These are phyloP conservation scores for Phytophthora sp. DNA, from an alignment of 352 stramenopile genomes.

Conservation along the genomic window DNA sequence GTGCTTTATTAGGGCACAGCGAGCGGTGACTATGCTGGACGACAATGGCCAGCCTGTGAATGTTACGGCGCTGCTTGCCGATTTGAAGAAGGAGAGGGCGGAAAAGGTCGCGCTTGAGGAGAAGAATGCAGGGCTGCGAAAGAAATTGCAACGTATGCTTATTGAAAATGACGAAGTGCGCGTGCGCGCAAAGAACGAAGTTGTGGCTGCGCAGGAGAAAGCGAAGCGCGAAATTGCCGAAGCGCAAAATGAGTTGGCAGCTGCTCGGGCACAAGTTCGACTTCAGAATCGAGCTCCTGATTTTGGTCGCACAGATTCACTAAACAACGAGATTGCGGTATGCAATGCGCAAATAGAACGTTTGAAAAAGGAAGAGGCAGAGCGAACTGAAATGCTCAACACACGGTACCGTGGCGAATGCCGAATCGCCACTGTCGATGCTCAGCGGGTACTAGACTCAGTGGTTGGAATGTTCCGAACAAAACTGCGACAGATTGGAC, in stretches of 20 bases:
- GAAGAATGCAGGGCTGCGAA: conserved; percentile 72
- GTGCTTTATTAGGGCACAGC: conserved; percentile 12
- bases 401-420: conserved; percentile 59
- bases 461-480: conserved; percentile 48
- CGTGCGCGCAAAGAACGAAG: conserved; percentile 55
- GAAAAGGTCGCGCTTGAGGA: conserved; percentile 62
- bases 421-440: conserved; percentile 61
- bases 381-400: conserved; percentile 50
- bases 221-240: conserved; percentile 51
- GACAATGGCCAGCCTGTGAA: conserved; percentile 38
- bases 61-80: conserved; percentile 56
- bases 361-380: conserved; percentile 54
- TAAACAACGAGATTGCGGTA: conserved; percentile 50
- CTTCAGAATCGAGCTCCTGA: conserved; percentile 67
- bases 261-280: conserved; percentile 55
- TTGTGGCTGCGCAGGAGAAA: conserved; percentile 58
- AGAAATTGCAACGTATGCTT: conserved; percentile 77
- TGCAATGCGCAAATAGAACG: conserved; percentile 58
- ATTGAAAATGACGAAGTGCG: conserved; percentile 79
- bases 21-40: conserved; percentile 26
- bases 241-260: conserved; percentile 46
- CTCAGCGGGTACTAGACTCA: conserved; percentile 50
- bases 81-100: conserved; percentile 62
- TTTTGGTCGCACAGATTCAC: conserved; percentile 49
- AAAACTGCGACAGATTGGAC: conserved; percentile 57